Conservation (phyloP, 169 alveolate genomes). For the Cryptosporidium bovis region DNA sequence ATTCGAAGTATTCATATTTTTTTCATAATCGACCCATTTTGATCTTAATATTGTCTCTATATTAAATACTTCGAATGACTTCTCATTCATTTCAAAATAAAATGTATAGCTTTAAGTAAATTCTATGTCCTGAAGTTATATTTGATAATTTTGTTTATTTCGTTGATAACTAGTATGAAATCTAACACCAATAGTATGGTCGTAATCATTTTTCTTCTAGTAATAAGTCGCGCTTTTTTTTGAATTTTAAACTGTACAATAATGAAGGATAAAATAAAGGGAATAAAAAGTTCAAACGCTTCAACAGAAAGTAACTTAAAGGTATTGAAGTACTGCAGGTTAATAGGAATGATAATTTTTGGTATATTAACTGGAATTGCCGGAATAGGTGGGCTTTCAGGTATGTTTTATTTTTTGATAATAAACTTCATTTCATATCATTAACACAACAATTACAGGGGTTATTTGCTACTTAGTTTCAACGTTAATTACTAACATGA, state of each 20-base stretch:
- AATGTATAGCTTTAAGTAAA: not conserved
- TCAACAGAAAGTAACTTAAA: slow-evolving; percentile 37
- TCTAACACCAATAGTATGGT: not conserved
- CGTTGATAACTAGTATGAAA: not conserved
- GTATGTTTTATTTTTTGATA: not conserved
- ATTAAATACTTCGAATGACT: slow-evolving; percentile 21
- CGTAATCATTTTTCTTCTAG: not conserved
- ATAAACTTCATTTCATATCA: not conserved
- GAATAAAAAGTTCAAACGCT: not conserved
- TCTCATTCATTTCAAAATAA: slow-evolving; percentile 4
- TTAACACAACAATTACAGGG: not conserved
- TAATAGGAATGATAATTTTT: slow-evolving; percentile 4
- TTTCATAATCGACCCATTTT: not conserved
- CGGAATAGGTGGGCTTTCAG: slow-evolving; percentile 45
- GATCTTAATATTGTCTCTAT: not conserved
- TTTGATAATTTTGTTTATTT: not conserved
- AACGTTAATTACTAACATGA: not conserved
- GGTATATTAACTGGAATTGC: slow-evolving; percentile 58
- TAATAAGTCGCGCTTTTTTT: not conserved
- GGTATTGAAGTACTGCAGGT: slow-evolving; percentile 34
- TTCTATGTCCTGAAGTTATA: not conserved
- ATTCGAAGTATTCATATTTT: not conserved
- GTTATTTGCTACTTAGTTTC: slow-evolving; percentile 14
- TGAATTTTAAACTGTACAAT: slow-evolving; percentile 1
- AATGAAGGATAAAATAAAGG: not conserved